Evolutionary conservation across 2,329 filamentous ascomycete species (phyloP), one percentile per base, ranked within the genome.

Genomic region (Fusarium floridanum): DNA sequence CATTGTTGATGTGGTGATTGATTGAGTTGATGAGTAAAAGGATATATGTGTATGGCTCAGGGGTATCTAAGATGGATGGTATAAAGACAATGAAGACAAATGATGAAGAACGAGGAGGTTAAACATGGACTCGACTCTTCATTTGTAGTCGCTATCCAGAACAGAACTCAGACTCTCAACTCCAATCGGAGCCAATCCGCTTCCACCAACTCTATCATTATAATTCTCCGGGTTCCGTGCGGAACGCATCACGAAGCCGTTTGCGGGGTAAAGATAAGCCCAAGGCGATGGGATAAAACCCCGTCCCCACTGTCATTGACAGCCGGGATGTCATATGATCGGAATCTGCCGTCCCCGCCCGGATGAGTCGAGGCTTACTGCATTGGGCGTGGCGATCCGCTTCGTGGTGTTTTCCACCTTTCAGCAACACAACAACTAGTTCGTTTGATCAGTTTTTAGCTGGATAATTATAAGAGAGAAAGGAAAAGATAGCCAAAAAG

Each of bases 141-240:
- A 57, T 57, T 36, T 57, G 53, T 57, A 57, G 29, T 36, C n/a
- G 20, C 6, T 37, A 37, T 57, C 17, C 48, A 57, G 5, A 17
- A 17, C n/a, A 8, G 32, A 37, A 34, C 4, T 34, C n/a, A 22
- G 7, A 34, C 4, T 12, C 20, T 24, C n/a, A 57, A 37, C 29
- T 57, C 53, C 53, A 57, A 57, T 57, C 53, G 32, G 53, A 57
- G 32, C 53, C 20, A 34, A 57, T 57, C 32, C 29, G 53, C 53
- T 57, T 57, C 53, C 34, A 24, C 32, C 53, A 57, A 37, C 29
- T 34, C 20, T 57, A 57, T 57, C 53, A 34, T 37, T 57, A 2
- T 57, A 57, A 37, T 36, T 57, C 53, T 57, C 53, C 53, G 53
- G 12, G 24, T 37, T 57, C 53, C 53, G 53, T 34, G 16, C 20